Percentiles rank a stretch among this genome's conserved stretches.
Evolutionary conservation across 371 early-diverging fungal genomes (phyloP).

Genomic region (Capniomyces stellatus): DNA sequence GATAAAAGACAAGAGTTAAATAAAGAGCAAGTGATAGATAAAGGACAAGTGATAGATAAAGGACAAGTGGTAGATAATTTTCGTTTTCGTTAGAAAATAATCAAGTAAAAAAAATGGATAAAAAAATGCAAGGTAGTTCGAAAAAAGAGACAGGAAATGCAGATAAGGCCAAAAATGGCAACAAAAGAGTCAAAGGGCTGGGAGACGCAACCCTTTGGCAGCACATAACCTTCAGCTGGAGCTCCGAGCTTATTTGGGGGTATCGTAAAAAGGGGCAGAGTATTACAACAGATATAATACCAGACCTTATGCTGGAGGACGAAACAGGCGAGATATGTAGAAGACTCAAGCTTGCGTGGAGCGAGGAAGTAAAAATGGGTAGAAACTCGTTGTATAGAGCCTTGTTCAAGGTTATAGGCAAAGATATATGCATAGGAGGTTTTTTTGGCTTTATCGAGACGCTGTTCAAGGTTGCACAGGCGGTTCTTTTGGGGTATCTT

Average conservation of each 20-base stretch:
- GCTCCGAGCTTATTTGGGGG: not conserved
- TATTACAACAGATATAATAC: constrained; percentile 2
- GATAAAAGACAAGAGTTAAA: too few species aligned
- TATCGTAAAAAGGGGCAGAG: not conserved
- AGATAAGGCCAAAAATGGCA: too few species aligned
- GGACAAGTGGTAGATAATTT: too few species aligned
- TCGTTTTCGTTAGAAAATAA: too few species aligned
- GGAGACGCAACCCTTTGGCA: not conserved
- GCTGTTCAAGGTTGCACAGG: constrained; percentile 10
- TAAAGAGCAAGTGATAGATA: too few species aligned
- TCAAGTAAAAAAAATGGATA: too few species aligned
- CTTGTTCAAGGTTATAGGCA: not conserved
- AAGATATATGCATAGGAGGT: not conserved
- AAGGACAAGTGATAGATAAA: too few species aligned
- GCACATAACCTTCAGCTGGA: constrained; percentile 1
- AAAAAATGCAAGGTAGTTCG: too few species aligned
- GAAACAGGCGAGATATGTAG: not conserved
- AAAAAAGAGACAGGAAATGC: too few species aligned
- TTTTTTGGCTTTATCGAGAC: constrained; percentile 4
- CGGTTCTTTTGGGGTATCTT: constrained; percentile 14
- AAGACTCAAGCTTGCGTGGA: not conserved
- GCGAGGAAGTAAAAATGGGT: not conserved
- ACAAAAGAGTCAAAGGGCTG: not conserved
- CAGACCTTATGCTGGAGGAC: not conserved
- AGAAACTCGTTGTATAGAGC: not conserved